phyloP scores from a whole-genome alignment of 208 protist genomes.

The Crithidia fasciculata region DNA sequence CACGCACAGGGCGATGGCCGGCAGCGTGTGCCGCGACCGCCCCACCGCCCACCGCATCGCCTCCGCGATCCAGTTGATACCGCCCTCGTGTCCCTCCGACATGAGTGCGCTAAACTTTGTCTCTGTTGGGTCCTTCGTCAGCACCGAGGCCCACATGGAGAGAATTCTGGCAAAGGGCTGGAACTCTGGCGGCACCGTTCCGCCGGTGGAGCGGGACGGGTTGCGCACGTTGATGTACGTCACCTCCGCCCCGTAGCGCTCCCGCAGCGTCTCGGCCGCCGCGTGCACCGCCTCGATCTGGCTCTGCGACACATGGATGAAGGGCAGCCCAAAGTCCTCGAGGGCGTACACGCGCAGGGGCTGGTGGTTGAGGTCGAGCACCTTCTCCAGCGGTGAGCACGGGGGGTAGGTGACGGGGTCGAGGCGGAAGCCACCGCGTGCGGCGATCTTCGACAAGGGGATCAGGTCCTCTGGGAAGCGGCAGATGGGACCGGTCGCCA shows the following conservation, averaged over 20 bases:
- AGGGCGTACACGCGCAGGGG: constrained; percentile 78
- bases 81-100: constrained; percentile 45
- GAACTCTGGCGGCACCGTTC: constrained; percentile 58
- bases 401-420: constrained; percentile 72
- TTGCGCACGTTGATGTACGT: constrained; percentile 77
- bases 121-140: constrained; percentile 71
- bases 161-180: constrained; percentile 63
- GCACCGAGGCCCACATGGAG: constrained; percentile 67
- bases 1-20: constrained; percentile 73
- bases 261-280: constrained; percentile 58
- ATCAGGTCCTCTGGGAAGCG: constrained; percentile 87
- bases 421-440: constrained; percentile 76
- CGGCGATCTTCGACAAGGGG: constrained; percentile 72
- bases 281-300: constrained; percentile 66
- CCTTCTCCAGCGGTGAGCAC: constrained; percentile 56
- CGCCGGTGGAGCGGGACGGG: constrained; percentile 60
- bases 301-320: constrained; percentile 51
- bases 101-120: constrained; percentile 68
- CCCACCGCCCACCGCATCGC: constrained; percentile 60
- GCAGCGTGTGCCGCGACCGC: constrained; percentile 77
- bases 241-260: constrained; percentile 65
- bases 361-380: constrained; percentile 40
- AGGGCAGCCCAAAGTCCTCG: constrained; percentile 75
- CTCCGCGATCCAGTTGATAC: constrained; percentile 69
- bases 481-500: constrained; percentile 83